Evolutionary conservation across 768 basidiomycete species (phyloP).

Genomic region (Amanita inopinata): DNA sequence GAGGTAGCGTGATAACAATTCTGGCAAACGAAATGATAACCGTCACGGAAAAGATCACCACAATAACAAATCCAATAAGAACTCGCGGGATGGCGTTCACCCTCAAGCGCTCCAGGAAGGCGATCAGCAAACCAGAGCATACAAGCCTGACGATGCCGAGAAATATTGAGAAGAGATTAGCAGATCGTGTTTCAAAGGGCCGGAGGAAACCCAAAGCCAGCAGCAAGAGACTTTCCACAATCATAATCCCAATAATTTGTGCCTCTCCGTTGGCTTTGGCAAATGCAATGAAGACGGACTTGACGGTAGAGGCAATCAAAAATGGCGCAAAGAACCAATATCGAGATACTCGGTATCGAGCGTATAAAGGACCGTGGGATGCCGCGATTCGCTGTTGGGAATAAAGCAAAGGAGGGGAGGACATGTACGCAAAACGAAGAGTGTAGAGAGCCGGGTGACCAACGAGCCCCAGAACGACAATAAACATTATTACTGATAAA

Average conservation of each 20-base stretch:
- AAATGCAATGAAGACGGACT: conserved; percentile 64
- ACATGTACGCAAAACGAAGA: conserved; percentile 31
- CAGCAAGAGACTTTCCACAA: conserved; percentile 57
- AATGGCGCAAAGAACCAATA: conserved; percentile 59
- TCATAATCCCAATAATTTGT: conserved; percentile 58
- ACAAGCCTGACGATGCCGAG: conserved; percentile 59
- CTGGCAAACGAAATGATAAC: conserved; percentile 49
- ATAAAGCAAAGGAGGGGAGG: conserved; percentile 22
- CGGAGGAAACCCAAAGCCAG: conserved; percentile 40
- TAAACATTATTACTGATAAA: conserved; percentile 62
- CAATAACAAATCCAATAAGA: conserved; percentile 66
- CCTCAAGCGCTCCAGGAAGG: conserved; percentile 58
- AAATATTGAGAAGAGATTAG: conserved; percentile 60
- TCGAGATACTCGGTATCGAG: conserved; percentile 54
- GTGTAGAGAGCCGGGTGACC: conserved; percentile 39
- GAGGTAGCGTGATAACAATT: conserved; percentile 52
- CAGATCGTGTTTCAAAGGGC: conserved; percentile 60
- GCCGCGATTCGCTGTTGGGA: conserved; percentile 24
- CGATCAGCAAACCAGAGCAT: conserved; percentile 62
- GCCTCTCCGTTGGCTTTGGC: conserved; percentile 50
- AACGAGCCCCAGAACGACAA: conserved; percentile 40
- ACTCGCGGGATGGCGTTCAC: conserved; percentile 73
- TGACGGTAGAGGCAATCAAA: conserved; percentile 49
- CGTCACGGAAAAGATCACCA: conserved; percentile 62
- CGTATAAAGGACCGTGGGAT: conserved; percentile 50